Evolutionary conservation across 1,284 basidiomycete genomes (phyloP).

Genomic region (Cutaneotrichosporon cutaneum): DNA sequence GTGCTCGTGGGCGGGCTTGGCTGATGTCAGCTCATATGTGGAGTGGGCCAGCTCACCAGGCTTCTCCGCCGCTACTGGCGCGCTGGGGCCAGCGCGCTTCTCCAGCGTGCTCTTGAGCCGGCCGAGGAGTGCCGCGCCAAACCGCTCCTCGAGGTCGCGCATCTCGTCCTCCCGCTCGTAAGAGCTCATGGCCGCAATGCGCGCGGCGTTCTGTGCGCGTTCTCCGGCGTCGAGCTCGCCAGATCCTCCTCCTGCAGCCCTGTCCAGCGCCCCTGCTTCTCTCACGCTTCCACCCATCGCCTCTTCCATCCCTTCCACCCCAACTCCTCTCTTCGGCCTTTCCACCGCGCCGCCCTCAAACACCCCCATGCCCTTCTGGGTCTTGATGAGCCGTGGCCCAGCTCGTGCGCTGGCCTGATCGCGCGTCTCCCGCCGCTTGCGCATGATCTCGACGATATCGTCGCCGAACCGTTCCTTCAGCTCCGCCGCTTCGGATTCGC

Average conservation of each 20-base stretch:
- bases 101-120: constrained; percentile 59
- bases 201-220: constrained; percentile 46
- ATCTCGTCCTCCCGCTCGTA: constrained; percentile 62
- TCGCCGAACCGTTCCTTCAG: constrained; percentile 67
- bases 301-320: not conserved
- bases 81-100: not conserved
- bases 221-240: not conserved
- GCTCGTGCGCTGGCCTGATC: not conserved
- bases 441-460: constrained; percentile 60
- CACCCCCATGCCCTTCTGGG: not conserved
- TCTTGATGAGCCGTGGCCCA: not conserved
- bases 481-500: constrained; percentile 62
- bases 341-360: not conserved
- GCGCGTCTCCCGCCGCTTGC: constrained; percentile 49
- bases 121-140: constrained; percentile 65
- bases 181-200: constrained; percentile 61
- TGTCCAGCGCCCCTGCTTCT: not conserved
- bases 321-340: not conserved
- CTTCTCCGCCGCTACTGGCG: not conserved
- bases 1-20: not conserved
- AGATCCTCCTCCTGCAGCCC: not conserved
- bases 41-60: not conserved
- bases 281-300: no score
- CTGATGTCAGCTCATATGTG: not conserved
- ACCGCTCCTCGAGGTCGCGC: constrained; percentile 64